Conservation (phyloP, 1,284 basidiomycete genomes). For the Leccinum huronense region DNA sequence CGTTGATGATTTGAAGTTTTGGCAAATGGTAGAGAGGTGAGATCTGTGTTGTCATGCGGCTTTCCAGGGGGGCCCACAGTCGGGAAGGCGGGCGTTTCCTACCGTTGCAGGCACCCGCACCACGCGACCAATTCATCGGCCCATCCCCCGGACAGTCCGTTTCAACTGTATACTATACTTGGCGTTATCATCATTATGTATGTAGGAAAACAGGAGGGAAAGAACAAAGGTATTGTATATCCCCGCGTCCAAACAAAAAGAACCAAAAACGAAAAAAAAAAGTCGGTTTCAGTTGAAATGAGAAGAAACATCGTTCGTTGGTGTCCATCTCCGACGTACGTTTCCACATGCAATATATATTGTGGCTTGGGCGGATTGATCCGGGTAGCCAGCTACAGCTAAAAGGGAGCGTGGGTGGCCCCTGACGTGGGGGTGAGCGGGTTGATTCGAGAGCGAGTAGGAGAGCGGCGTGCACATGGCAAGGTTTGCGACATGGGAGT, state of each 20-base stretch:
- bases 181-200: conserved; percentile 31
- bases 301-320: conserved; percentile 13
- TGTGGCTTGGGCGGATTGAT: conserved; percentile 14
- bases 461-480: conserved; percentile 15
- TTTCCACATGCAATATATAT: conserved; percentile 29
- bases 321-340: conserved; percentile 33
- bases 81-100: conserved; percentile 1
- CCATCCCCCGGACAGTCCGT: conserved; percentile 25
- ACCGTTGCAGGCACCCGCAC: conserved; percentile 20
- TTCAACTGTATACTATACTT: conserved; percentile 4
- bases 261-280: conserved; percentile 15
- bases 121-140: conserved; percentile 1
- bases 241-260: conserved; percentile 18
- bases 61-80: neutral
- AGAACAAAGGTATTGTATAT: conserved; percentile 32
- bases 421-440: conserved; percentile 11
- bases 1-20: neutral
- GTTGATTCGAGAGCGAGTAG: conserved; percentile 1
- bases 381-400: conserved; percentile 9
- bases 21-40: conserved; percentile 23
- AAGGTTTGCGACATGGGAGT: conserved; percentile 18
- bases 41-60: conserved; percentile 5
- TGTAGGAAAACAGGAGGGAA: conserved; percentile 12
- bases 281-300: conserved; percentile 9
- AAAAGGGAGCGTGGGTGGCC: conserved; percentile 24